Percentiles rank a stretch among this genome's conserved stretches.
Evolutionary conservation across 2,329 filamentous ascomycete genomes (phyloP).

Genomic region (Penicillium verrucosum): DNA sequence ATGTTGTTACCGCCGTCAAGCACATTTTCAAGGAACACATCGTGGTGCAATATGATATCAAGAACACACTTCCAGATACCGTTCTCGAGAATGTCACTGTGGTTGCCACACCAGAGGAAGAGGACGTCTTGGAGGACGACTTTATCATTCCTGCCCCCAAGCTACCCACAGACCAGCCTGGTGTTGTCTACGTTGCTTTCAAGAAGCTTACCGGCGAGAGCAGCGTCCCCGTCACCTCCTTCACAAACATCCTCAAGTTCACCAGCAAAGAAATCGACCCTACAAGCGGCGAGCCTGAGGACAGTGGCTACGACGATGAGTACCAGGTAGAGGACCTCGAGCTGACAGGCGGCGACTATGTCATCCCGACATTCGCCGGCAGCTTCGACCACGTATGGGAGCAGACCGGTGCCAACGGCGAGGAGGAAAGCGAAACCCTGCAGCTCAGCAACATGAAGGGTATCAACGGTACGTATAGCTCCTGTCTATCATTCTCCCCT

Average conservation of each 20-base stretch:
- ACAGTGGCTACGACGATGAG: conserved; percentile 91
- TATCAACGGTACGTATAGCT: conserved; percentile 70
- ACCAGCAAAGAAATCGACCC: conserved; percentile 98
- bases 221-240: conserved; percentile 73
- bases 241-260: conserved; percentile 93
- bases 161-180: conserved; percentile 78
- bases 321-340: conserved; percentile 96
- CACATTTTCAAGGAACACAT: conserved; percentile 97
- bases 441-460: conserved; percentile 85
- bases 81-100: conserved; percentile 87
- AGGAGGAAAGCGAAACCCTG: conserved; percentile 87
- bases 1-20: conserved; percentile 89
- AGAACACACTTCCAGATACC: conserved; percentile 91
- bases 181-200: conserved; percentile 93
- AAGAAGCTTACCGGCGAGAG: conserved; percentile 73
- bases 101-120: conserved; percentile 72
- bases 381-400: conserved; percentile 97
- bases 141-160: conserved; percentile 89
- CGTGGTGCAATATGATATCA: conserved; percentile 94
- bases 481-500: conserved; percentile 5
- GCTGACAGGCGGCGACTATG: conserved; percentile 85
- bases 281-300: conserved; percentile 86
- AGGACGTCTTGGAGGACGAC: conserved; percentile 73
- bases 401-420: conserved; percentile 81
- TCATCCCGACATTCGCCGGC: conserved; percentile 87